Evolutionary conservation across 1,139 yeast genomes (phyloP).

Genomic region (Candida albicans): DNA sequence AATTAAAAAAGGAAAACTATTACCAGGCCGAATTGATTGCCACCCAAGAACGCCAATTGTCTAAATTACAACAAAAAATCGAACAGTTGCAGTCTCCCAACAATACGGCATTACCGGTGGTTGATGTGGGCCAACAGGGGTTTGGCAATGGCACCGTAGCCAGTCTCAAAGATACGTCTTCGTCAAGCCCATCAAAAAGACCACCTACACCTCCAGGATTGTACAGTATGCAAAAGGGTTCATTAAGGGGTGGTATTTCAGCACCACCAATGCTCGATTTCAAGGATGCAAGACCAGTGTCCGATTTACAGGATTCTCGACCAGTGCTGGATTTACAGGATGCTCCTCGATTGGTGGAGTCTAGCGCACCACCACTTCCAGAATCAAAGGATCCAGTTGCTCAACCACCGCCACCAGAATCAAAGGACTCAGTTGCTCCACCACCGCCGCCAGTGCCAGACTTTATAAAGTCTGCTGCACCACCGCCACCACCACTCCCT

Average conservation of each 20-base stretch:
- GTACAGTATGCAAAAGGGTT: too few relatives aligned
- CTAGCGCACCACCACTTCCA: constrained; percentile 4
- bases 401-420: background rate
- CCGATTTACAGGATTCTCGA: too few relatives aligned
- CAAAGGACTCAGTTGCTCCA: background rate
- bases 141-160: constrained; percentile 8
- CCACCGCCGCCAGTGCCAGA: constrained; percentile 1
- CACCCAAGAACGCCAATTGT: constrained; percentile 25
- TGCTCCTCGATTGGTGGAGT: too few relatives aligned
- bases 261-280: too few relatives aligned
- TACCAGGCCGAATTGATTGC: constrained; percentile 15
- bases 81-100: constrained; percentile 10
- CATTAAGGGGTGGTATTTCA: too few relatives aligned
- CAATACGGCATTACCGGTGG: background rate
- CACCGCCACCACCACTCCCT: constrained; percentile 25
- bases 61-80: constrained; percentile 17
- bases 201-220: constrained; percentile 24
- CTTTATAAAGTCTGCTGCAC: background rate
- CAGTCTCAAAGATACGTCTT: constrained; percentile 4
- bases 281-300: too few relatives aligned
- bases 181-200: constrained; percentile 8
- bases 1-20: constrained; percentile 15
- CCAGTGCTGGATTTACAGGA: too few relatives aligned
- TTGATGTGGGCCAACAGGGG: constrained; percentile 6
- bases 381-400: background rate